Evolutionary conservation across 345 rosid species (phyloP), one percentile per base, ranked within the genome.

Genomic region (Eucalyptus rudis): DNA sequence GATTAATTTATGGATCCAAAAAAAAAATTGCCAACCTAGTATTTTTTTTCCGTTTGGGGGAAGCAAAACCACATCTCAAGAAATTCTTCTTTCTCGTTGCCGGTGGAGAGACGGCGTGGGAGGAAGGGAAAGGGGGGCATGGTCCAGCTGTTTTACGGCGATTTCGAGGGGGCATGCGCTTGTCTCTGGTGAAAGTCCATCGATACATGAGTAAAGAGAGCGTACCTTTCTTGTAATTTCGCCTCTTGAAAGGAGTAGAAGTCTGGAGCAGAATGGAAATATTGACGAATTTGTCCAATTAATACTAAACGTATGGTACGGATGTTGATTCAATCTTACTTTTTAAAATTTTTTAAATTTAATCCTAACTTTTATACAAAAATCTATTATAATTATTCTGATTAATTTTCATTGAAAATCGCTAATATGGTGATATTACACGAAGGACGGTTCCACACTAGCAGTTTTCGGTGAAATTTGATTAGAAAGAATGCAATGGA

Each of bases 351-450:
- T 54, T 54, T 20, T 54, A 1, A 68, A 68, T 56, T 56, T 56
- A 7, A 24, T 56, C 58, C 2, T 20, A 52, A 19, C 24, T 52
- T 52, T 52, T 52, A 7, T 52, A 19, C 24, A 52, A 52, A 52
- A 7, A 19, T 52, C 25, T 0, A 52, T 52, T 7, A 52, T 52
- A 52, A 52, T 52, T 0, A 52, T 0, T 52, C 13, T 12, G 1
- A 56, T 56, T 22, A 56, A 56, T 24, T 24, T 56, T 56, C 13
- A 1, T 22, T 10, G 4, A 22, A 56, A 56, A 56, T 29, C 0
- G 9, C 19, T 64, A 7, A 64, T 4, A n/a, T 29, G 71, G 5
- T 29, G 71, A n/a, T 64, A 19, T 3, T 16, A 22, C 62, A 24
- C 1, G 6, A 56, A 56, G 62, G 29, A 24, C 29, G 6, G 62